Percentiles rank a stretch among this genome's conserved stretches.
Evolutionary conservation across 345 rosid genomes (phyloP).

Genomic region (Stellera chamaejasme): DNA sequence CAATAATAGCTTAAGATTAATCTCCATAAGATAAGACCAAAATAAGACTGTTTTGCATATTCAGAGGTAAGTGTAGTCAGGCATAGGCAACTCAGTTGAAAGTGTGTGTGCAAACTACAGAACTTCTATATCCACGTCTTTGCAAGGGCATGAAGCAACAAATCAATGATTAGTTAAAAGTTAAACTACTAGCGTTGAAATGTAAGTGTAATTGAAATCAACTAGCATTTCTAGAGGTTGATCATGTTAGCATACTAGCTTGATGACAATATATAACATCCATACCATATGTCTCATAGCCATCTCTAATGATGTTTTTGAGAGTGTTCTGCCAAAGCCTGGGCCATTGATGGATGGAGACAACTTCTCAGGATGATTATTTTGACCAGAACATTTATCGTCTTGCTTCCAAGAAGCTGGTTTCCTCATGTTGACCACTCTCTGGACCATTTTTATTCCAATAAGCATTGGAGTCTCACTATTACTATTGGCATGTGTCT

Average conservation of each 20-base stretch:
- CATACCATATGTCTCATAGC: constrained; percentile 85
- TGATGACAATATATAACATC: constrained; percentile 7
- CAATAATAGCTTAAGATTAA: no score
- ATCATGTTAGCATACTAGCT: not conserved
- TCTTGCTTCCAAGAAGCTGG: constrained; percentile 63
- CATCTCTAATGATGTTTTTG: constrained; percentile 83
- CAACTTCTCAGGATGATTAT: constrained; percentile 33
- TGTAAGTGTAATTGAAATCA: not conserved
- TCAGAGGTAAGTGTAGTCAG: not conserved
- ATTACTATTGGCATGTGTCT: constrained; percentile 32
- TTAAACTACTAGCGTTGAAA: not conserved
- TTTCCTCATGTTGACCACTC: constrained; percentile 87
- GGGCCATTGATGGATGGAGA: constrained; percentile 48
- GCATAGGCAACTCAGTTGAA: constrained; percentile 5
- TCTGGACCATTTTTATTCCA: constrained; percentile 82
- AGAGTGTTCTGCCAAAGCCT: constrained; percentile 68
- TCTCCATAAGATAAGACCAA: not conserved
- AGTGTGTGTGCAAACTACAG: constrained; percentile 12
- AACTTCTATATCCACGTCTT: not conserved
- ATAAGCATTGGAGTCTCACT: constrained; percentile 60
- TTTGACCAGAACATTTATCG: constrained; percentile 18
- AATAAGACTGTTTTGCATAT: not conserved
- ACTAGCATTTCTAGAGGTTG: not conserved
- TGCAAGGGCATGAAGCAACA: no score
- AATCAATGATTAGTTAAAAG: no score